Evolutionary conservation across 176 grass and related monocot genomes (phyloP), one percentile per base, ranked within the genome.

Genomic region (Elaeis guineensis): DNA sequence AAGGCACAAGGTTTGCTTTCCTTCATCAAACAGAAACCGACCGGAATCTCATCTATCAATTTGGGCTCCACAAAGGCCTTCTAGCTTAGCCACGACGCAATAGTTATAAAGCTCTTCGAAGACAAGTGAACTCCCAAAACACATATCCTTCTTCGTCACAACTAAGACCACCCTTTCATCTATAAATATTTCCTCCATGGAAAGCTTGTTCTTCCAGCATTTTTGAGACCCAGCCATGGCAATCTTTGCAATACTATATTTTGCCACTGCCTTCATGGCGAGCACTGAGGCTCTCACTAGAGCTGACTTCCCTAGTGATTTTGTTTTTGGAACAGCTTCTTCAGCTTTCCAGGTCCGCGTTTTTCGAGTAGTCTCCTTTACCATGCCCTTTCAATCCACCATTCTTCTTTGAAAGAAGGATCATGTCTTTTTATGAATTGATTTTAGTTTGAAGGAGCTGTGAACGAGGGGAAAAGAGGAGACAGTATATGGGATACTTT

Each of bases 401-500:
- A 44, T 14, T 44, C 8, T 44, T 44, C 35, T 12, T 3, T 44
- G 0, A 35, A 44, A 14, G 35, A 44, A 44, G 35, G 11, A 44
- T 44, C 35, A 54, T 19, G 5, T 63, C 14, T 78, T 51, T 71
- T 39, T 23, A 19, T 63, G 17, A 32, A 63, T 44, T 71, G 24
- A 49, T 66, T 75, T 19, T 58, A 97, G 92, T 97, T 82, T 57
- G 92, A 97, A 85, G 92, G 92, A 3, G 92, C 92, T 59, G 87
- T 91, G 22, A 73, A 80, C 52, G 87, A 91, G 68, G 92, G 87
- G 16, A 80, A 59, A 17, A 85, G 87, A n/a, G 92, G 92, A 22
- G 69, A 64, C 19, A 90, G 83, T n/a, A 96, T 96, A 75, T 96
- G 83, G 87, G 92, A 96, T 75, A 83, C 92, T 19, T 81, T 96